phyloP scores from a whole-genome alignment of 2,329 filamentous ascomycete genomes.

The Penicillium olsonii region DNA sequence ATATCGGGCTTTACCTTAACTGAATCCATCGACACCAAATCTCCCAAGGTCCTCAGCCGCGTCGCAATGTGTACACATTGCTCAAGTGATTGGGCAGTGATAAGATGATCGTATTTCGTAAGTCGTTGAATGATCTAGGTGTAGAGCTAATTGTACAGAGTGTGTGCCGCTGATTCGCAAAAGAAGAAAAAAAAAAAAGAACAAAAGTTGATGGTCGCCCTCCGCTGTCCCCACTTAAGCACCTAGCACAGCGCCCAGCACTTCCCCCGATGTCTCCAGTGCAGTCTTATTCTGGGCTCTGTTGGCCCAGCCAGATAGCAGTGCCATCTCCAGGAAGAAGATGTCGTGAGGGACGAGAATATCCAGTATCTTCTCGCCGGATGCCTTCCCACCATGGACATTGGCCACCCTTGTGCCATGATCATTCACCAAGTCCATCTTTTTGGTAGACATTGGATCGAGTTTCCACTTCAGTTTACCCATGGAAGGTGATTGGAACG shows the following conservation, averaged over 20 bases:
- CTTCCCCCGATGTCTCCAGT: neutral
- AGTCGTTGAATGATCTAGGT: too few species aligned
- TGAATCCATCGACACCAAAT: constrained; percentile 1
- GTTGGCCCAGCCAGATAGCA: neutral
- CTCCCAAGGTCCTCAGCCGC: too few species aligned
- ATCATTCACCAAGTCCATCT: neutral
- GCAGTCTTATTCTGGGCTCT: neutral
- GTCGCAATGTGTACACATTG: too few species aligned
- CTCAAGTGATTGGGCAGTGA: too few species aligned
- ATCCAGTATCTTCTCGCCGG: neutral
- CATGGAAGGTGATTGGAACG: neutral
- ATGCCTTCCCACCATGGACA: neutral
- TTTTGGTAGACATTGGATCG: neutral
- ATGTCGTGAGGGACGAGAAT: neutral
- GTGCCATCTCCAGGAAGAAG: neutral
- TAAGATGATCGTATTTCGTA: too few species aligned
- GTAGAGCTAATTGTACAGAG: neutral
- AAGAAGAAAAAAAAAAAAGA: too few species aligned
- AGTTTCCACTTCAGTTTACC: constrained; percentile 2
- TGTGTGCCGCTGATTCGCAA: neutral
- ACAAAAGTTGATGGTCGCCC: neutral
- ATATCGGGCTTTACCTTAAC: constrained; percentile 1
- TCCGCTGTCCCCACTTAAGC: neutral
- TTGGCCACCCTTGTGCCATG: neutral
- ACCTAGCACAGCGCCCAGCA: neutral